Percentiles rank a stretch among this genome's conserved stretches.
These are phyloP conservation scores for Amylocystis lapponica DNA, from an alignment of 768 basidiomycete species.

Conservation along the genomic window DNA sequence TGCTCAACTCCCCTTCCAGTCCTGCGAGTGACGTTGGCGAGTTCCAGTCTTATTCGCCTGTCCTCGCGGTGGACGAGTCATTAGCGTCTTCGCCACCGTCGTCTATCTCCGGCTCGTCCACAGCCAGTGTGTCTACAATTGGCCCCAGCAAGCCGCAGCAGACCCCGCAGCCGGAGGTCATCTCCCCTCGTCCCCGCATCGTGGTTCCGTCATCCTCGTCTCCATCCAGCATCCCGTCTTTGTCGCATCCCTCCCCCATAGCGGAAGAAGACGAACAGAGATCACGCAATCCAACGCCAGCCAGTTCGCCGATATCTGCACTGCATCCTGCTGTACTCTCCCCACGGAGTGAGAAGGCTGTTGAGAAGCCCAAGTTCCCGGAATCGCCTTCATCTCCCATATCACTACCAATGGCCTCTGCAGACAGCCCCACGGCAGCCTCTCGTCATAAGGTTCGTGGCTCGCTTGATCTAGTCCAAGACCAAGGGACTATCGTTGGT, in stretches of 20 bases:
- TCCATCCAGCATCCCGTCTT: too few relatives aligned
- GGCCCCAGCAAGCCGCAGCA: slow-evolving; percentile 9
- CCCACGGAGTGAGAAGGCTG: slow-evolving; percentile 1
- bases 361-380: background rate
- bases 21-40: slow-evolving; percentile 8
- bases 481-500: slow-evolving; percentile 40
- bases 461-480: slow-evolving; percentile 16
- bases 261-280: slow-evolving; percentile 34
- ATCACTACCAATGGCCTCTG: too few relatives aligned
- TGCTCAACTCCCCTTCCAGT: slow-evolving; percentile 21
- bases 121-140: slow-evolving; percentile 20
- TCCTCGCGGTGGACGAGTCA: slow-evolving; percentile 9
- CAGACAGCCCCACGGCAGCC: background rate
- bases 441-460: background rate
- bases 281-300: slow-evolving; percentile 50
- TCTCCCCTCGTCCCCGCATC: background rate
- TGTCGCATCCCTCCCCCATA: slow-evolving; percentile 22
- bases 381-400: background rate
- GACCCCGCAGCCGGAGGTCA: slow-evolving; percentile 1
- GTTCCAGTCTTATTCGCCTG: slow-evolving; percentile 15
- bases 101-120: slow-evolving; percentile 22
- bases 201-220: too few relatives aligned
- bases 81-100: slow-evolving; percentile 16
- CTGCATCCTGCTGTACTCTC: slow-evolving; percentile 11
- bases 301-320: slow-evolving; percentile 49